A percentile compares a stretch with the other conserved stretches of the same genome.
phyloP scores from a whole-genome alignment of 2,329 filamentous ascomycete species.

The Ascochyta viciae-villosae region DNA sequence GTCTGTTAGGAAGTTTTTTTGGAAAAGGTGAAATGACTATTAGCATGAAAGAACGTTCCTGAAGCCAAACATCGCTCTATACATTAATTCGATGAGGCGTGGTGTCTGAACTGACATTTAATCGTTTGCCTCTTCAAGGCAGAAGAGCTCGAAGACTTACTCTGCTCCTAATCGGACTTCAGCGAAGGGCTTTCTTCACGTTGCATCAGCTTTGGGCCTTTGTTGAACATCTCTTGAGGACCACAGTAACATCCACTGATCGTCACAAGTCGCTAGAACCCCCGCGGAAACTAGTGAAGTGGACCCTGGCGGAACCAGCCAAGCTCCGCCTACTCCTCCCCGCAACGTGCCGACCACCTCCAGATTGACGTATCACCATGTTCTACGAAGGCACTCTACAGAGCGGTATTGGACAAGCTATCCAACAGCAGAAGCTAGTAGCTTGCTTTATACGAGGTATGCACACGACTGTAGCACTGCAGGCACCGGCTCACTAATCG shows the following conservation, averaged over 20 bases:
- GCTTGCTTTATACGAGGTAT: constrained; percentile 83
- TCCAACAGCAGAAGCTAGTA: constrained; percentile 78
- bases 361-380: constrained; percentile 58
- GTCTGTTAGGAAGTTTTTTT: neutral
- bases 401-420: constrained; percentile 77
- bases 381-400: constrained; percentile 84
- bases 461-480: neutral
- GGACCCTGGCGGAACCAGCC: constrained; percentile 2
- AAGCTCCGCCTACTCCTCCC: constrained; percentile 15
- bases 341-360: constrained; percentile 13
- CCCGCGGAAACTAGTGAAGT: constrained; percentile 6
- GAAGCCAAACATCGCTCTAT: neutral
- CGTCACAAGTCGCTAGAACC: constrained; percentile 4
- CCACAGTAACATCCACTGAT: neutral
- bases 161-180: too few species aligned
- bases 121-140: neutral
- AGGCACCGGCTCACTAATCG: neutral
- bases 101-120: neutral
- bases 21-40: constrained; percentile 10
- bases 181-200: too few species aligned
- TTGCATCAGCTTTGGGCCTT: neutral
- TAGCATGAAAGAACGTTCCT: constrained; percentile 8
- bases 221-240: neutral
- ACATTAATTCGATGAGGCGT: neutral
- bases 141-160: neutral